Base-by-base conservation (phyloP, 495 filamentous ascomycete species). In the Gamarada debralockiae region DNA sequence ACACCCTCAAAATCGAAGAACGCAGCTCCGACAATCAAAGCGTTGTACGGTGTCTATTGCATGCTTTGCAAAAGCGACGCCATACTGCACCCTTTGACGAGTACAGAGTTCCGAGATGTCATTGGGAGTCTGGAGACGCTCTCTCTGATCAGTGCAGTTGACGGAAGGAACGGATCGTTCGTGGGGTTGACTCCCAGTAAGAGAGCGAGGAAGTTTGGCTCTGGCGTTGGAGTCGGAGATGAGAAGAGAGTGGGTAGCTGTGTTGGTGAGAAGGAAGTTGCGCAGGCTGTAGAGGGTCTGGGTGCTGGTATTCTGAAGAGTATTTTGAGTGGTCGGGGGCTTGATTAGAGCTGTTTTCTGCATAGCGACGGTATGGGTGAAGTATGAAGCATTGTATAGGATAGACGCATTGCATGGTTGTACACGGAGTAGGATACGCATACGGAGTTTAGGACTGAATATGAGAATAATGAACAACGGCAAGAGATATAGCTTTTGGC, bases 91-190 rank as follows among this genome's bases (percentile, higher is more conserved):
- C 87, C 93, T 6, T 74, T 99, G 2, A 90, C 87, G 3, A 81
- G 76, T 23, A 92, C 87, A 2, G 93, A 99, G 66, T 97, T 99
- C 65, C 79, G 90, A 41, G 95, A 97, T 66, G 90, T 99, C 3
- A 72, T 98, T n/a, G 81, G 84, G 9, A 91, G 86, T 42, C 70
- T 98, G 24, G 93, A 97, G 68, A 90, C 89, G 0, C 68, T 95
- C 57, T 87, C 87, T 0, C 67, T 97, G 13, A 77, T 95, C 13
- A 80, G 83, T n/a, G 82, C 84, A 27, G 89, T 90, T 27, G 87
- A 89, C 52, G 82, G 82, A 37, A 81, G 84, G 52, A 83, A 77
- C 29, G 84, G 84, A 18, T 83, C 79, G 41, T 81, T 82, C 41
- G 68, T 78, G 18, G 70, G 69, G 41, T 66, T 77, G 31, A 85